These are phyloP conservation scores for Haplographium delicatum DNA, from an alignment of 495 filamentous ascomycete genomes.

Conservation along the genomic window DNA sequence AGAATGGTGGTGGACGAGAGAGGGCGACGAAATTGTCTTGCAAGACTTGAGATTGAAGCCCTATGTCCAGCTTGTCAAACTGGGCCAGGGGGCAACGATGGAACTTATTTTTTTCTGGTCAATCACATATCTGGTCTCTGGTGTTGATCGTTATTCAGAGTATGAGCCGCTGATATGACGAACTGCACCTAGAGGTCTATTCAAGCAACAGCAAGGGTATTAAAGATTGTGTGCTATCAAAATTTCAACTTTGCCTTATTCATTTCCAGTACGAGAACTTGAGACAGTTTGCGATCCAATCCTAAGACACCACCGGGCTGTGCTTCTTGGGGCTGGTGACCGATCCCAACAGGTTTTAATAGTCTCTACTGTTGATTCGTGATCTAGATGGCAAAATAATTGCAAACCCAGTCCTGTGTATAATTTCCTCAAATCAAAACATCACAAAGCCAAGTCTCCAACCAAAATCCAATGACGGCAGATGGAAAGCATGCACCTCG, in stretches of 20 bases:
- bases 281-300: neutral
- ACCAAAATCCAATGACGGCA: neutral
- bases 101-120: too few relatives aligned
- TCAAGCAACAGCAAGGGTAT: too few relatives aligned
- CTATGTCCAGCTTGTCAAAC: too few relatives aligned
- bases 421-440: neutral
- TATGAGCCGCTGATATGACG: too few relatives aligned
- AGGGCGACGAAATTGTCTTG: neutral
- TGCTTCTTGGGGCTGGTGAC: neutral
- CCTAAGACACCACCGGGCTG: neutral
- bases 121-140: too few relatives aligned
- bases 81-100: too few relatives aligned
- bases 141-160: too few relatives aligned
- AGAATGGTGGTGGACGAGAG: too few relatives aligned
- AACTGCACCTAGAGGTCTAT: too few relatives aligned
- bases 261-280: neutral
- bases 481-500: neutral
- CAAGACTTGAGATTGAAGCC: too few relatives aligned
- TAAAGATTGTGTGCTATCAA: too few relatives aligned
- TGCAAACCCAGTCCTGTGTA: neutral
- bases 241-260: too few relatives aligned
- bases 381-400: slow-evolving; percentile 3
- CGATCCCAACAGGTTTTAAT: slow-evolving; percentile 1
- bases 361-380: neutral
- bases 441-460: neutral